Evolutionary conservation across 192 early-diverging fungal genomes (phyloP).

Genomic region (Thamnidium elegans): DNA sequence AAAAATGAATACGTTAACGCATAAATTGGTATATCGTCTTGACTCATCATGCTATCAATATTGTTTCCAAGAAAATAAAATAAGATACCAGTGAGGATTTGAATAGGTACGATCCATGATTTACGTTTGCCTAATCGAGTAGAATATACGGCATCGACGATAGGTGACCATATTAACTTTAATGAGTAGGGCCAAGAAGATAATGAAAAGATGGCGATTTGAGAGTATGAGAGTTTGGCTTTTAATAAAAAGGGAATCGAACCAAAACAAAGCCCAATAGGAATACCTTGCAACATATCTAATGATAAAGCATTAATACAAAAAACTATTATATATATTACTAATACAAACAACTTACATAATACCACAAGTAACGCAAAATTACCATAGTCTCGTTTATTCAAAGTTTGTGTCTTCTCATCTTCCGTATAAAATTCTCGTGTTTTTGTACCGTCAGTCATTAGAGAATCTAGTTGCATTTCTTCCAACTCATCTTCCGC

Average conservation of each 20-base stretch:
- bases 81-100: constrained; percentile 75
- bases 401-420: constrained; percentile 9
- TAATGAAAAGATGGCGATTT: constrained; percentile 93
- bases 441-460: background rate
- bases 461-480: constrained; percentile 2
- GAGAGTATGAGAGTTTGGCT: constrained; percentile 84
- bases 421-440: background rate
- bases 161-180: constrained; percentile 97
- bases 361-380: constrained; percentile 51
- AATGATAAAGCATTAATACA: background rate
- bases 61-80: constrained; percentile 76
- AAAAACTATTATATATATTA: background rate
- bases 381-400: constrained; percentile 35
- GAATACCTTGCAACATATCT: constrained; percentile 91
- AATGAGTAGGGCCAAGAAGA: constrained; percentile 96
- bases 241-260: constrained; percentile 95
- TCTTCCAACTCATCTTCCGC: constrained; percentile 24
- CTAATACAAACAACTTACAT: constrained; percentile 37
- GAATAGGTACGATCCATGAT: constrained; percentile 98
- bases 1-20: constrained; percentile 78
- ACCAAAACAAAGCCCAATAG: constrained; percentile 87
- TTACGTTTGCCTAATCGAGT: constrained; percentile 86
- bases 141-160: constrained; percentile 89
- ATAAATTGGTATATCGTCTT: constrained; percentile 54
- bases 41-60: constrained; percentile 64